phyloP scores from a whole-genome alignment of 75 land plant genomes.

The Pseudotsuga menziesii region DNA sequence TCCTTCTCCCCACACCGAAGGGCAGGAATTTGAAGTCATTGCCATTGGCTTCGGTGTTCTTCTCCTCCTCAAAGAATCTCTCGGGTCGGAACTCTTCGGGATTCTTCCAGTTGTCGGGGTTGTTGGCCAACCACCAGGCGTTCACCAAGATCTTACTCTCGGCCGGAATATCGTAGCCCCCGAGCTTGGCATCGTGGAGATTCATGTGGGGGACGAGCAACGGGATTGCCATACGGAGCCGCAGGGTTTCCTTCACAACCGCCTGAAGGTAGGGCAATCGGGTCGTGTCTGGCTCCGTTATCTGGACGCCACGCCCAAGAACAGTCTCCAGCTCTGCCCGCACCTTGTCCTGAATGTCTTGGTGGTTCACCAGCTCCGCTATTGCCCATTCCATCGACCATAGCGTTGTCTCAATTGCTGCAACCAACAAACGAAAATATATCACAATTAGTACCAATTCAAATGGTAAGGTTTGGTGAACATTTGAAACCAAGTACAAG shows the following conservation, averaged over 20 bases:
- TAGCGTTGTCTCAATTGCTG: slow-evolving; percentile 81
- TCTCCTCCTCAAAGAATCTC: slow-evolving; percentile 60
- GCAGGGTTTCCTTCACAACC: slow-evolving; percentile 58
- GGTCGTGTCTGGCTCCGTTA: slow-evolving; percentile 54
- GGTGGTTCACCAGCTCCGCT: slow-evolving; percentile 83
- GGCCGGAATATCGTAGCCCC: slow-evolving; percentile 59
- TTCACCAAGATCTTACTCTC: slow-evolving; percentile 71
- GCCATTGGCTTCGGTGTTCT: slow-evolving; percentile 43
- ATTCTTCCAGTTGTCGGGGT: slow-evolving; percentile 61
- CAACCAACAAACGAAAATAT: background rate
- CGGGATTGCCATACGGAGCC: slow-evolving; percentile 69
- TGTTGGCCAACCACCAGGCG: slow-evolving; percentile 81
- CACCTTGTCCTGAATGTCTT: slow-evolving; percentile 37
- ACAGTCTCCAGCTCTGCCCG: slow-evolving; percentile 40
- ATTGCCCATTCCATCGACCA: slow-evolving; percentile 89
- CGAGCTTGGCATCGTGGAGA: slow-evolving; percentile 63
- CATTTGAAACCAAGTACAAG: too few species aligned
- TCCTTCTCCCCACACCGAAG: slow-evolving; percentile 68
- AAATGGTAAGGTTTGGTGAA: too few species aligned
- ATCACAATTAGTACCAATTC: background rate
- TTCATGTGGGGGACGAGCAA: slow-evolving; percentile 86
- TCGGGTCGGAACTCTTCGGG: slow-evolving; percentile 74
- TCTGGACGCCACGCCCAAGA: slow-evolving; percentile 22
- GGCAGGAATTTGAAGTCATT: slow-evolving; percentile 62
- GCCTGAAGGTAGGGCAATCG: slow-evolving; percentile 69